phyloP scores from a whole-genome alignment of 2,329 filamentous ascomycete genomes.

The Didymella pomorum region DNA sequence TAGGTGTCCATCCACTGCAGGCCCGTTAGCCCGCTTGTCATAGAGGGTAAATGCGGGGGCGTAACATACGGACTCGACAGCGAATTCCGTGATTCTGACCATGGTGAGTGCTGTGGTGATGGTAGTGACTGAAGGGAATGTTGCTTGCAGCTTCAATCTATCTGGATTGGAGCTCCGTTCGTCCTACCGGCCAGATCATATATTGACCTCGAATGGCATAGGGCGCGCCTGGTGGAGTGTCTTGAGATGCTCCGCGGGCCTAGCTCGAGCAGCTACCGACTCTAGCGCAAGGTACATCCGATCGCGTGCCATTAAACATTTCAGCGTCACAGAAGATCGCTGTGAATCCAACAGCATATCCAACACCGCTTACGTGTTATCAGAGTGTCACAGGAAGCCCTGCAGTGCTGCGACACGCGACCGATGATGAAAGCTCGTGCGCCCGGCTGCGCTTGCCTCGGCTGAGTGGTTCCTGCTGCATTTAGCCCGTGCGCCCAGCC shows the following conservation, averaged over 20 bases:
- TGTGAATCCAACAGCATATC: not conserved
- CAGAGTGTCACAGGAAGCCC: not conserved
- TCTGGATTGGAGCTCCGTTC: not conserved
- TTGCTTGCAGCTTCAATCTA: not conserved
- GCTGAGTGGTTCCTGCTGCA: constrained; percentile 8
- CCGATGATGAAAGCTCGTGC: constrained; percentile 15
- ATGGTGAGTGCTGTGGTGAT: constrained; percentile 48
- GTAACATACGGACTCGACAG: constrained; percentile 71
- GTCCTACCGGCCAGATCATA: constrained; percentile 7
- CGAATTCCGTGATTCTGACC: constrained; percentile 69
- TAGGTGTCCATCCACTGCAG: constrained; percentile 65
- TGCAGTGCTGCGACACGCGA: not conserved
- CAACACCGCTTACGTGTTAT: not conserved
- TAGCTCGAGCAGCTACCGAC: constrained; percentile 3
- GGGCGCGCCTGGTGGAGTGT: constrained; percentile 24
- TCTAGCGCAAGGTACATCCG: constrained; percentile 10
- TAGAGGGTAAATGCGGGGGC: constrained; percentile 29
- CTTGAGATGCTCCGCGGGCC: constrained; percentile 1
- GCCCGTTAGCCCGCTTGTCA: constrained; percentile 25
- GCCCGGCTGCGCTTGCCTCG: constrained; percentile 20
- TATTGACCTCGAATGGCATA: constrained; percentile 23
- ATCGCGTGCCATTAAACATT: constrained; percentile 4
- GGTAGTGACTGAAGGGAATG: not conserved
- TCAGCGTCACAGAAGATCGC: not conserved
- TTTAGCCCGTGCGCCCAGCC: constrained; percentile 17